Base-by-base conservation (phyloP, 306 rosid genomes). In the Hippophae rhamnoides region DNA sequence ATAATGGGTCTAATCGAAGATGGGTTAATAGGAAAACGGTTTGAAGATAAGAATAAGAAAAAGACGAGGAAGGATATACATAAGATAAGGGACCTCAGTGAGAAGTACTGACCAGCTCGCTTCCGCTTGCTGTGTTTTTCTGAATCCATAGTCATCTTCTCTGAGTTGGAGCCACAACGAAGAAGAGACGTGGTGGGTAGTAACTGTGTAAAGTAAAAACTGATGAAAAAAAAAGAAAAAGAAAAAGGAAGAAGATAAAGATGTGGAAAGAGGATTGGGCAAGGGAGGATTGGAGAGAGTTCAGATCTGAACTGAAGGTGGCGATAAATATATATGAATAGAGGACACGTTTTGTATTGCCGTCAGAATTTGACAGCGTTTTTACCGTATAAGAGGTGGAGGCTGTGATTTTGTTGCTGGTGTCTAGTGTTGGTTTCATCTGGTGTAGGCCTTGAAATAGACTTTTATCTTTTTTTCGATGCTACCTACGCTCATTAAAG, bases 51-150 rank as follows among this genome's bases (percentile, higher is more conserved):
- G 71, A 79, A 66, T 41, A 86, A 13, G 13, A 88, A 68, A 69
- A 93, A 59, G 75, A 79, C 14, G 31, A 86, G 54, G 77, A 80
- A 85, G 25, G 63, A 72, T 41, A 82, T 52, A 69, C 88, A 88
- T 13, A 88, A 73, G 41, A 93, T 41, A 47, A 93, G 55, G 43
- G 94, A 71, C 71, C 90, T 84, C 43, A 67, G 46, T 1, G 83
- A 64, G 43, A 78, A 68, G 26, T 14, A 45, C 42, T 70, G 70
- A 14, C 63, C 73, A 10, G 64, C 26, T 2, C 87, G 83, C 79
- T 86, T 88, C 58, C 90, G 76, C 70, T 78, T 90, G 43, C 93
- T 69, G 23, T 82, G 70, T 46, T 78, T 86, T 52, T 88, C 95
- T 38, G 82, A 47, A 7, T 92, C 99, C 99, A 88, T 87, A 9